Conservation (phyloP, 208 protist species). For the Acanthamoeba rhysodes region DNA sequence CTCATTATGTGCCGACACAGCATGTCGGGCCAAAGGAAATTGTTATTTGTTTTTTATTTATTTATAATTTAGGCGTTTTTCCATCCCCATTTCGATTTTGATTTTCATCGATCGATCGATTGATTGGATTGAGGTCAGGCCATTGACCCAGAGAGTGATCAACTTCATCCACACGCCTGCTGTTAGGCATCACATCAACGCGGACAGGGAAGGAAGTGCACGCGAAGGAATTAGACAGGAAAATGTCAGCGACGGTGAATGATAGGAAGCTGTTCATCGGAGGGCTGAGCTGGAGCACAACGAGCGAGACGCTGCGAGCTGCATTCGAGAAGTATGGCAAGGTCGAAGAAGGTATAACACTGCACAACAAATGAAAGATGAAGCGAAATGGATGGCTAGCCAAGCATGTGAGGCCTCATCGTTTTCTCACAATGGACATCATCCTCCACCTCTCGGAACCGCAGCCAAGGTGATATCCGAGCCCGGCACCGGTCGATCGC, state of each 20-base stretch:
- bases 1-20: too few species aligned
- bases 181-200: too few species aligned
- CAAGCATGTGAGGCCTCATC: neutral
- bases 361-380: neutral
- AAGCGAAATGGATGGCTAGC: neutral
- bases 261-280: neutral
- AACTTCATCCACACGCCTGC: too few species aligned
- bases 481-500: neutral
- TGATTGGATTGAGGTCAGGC: too few species aligned
- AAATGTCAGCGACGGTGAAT: neutral
- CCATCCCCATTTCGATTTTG: neutral
- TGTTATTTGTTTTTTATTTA: neutral
- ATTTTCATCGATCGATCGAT: too few species aligned
- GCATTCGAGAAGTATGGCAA: conserved; percentile 39
- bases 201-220: too few species aligned
- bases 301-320: neutral
- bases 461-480: conserved; percentile 12
- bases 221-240: too few species aligned
- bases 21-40: too few species aligned
- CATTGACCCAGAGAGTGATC: too few species aligned
- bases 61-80: neutral
- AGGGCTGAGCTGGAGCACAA: conserved; percentile 8
- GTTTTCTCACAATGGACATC: neutral
- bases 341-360: conserved; percentile 12
- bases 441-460: neutral